Evolutionary conservation across 2,329 filamentous ascomycete species (phyloP).

Genomic region (Penicillium brasilianum): DNA sequence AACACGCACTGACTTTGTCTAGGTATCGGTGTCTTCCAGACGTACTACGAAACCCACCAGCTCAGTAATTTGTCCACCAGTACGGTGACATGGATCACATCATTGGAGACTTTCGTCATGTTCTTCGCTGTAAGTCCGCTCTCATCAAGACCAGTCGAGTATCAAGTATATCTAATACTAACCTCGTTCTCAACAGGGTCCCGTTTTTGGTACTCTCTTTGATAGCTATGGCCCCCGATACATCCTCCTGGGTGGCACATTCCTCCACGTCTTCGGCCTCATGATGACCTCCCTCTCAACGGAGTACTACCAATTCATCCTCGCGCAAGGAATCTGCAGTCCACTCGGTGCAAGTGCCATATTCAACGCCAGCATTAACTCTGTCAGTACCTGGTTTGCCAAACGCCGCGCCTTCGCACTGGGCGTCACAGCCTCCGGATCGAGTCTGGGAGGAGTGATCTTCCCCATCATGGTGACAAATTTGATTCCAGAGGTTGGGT

Average conservation of each 20-base stretch:
- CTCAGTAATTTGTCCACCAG: slow-evolving; percentile 57
- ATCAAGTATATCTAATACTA: neutral
- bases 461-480: slow-evolving; percentile 66
- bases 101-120: slow-evolving; percentile 46
- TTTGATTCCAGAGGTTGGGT: slow-evolving; percentile 59
- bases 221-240: slow-evolving; percentile 67
- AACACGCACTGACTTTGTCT: neutral
- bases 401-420: slow-evolving; percentile 58
- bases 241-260: slow-evolving; percentile 56
- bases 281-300: slow-evolving; percentile 63
- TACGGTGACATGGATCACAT: slow-evolving; percentile 67
- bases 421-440: slow-evolving; percentile 60
- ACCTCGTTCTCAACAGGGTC: slow-evolving; percentile 45
- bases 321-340: slow-evolving; percentile 61
- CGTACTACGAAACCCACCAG: slow-evolving; percentile 60
- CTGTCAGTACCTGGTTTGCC: slow-evolving; percentile 58
- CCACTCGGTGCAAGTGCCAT: slow-evolving; percentile 57
- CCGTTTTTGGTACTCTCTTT: slow-evolving; percentile 66
- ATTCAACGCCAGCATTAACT: slow-evolving; percentile 51
- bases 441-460: slow-evolving; percentile 63
- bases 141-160: neutral
- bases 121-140: slow-evolving; percentile 28
- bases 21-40: slow-evolving; percentile 49
- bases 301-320: slow-evolving; percentile 63
- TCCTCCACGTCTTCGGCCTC: slow-evolving; percentile 62